Base-by-base conservation (phyloP, 2,329 filamentous ascomycete genomes). In the Xylariaceae sp. region DNA sequence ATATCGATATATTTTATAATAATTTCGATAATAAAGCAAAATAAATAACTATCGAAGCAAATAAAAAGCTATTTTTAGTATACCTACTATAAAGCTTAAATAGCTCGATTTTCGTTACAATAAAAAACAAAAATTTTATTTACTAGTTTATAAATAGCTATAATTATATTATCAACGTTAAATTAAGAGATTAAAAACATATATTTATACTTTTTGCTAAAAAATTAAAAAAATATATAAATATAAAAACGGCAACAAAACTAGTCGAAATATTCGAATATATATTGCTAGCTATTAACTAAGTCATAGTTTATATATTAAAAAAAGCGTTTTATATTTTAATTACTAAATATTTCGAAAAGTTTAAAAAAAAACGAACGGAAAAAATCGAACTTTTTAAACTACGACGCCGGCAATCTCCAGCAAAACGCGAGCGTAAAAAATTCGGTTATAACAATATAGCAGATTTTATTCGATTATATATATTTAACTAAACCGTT, bases 391-490 rank as follows among this genome's bases (percentile, higher is more conserved):
- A 44, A 25, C n/a, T 58, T 68, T n/a, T 47, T 68, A 2, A 41
- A 62, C 12, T 14, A 60, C 34, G 61, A 69, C 7, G 46, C 11
- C 21, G 56, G 54, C 17, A 57, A 68, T 21, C 45, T 64, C 5
- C 59, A 64, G 7, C 59, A 66, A 20, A 66, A 71, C 41, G 5
- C 25, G 14, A 54, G 52, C 29, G 62, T 62, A 14, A 55, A 55
- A 23, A 66, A 70, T 41, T 64, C 67, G 2, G 53, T 71, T 1
- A 56, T 67, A 2, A 38, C 45, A 0, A 70, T 66, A 0, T 72
- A 62, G 66, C 61, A 65, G 36, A 55, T 66, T 6, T 64, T 62
- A 0, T 66, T 67, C 40, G 51, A 65, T 10, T 49, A 67, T n/a
- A 67, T 75, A 32, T 63, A 57, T 7, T 46, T 51, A 2, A 45